phyloP scores from a whole-genome alignment of 805 yeast species.

The Myxozyma geophila region DNA sequence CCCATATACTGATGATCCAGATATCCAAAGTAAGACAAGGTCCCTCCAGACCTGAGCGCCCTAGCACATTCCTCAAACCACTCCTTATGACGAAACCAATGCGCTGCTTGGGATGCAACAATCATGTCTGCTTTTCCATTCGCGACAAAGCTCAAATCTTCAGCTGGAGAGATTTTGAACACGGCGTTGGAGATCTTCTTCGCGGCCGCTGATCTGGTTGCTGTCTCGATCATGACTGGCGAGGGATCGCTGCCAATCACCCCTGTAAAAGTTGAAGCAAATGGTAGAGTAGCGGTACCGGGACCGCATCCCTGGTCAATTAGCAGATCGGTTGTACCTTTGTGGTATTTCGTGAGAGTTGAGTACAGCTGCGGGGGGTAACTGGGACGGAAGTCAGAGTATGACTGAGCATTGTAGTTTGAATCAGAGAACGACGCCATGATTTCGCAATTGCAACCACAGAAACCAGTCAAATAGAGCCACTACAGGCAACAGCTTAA shows the following conservation, averaged over 20 bases:
- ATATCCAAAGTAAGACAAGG: conserved; percentile 79
- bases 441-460: background rate
- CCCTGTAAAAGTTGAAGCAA: conserved; percentile 51
- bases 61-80: conserved; percentile 58
- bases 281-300: conserved; percentile 68
- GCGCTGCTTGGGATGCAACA: conserved; percentile 84
- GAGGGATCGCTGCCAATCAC: conserved; percentile 71
- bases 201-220: conserved; percentile 43
- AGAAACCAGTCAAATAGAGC: background rate
- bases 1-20: conserved; percentile 67
- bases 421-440: conserved; percentile 30
- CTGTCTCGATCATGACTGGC: conserved; percentile 57
- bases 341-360: conserved; percentile 51
- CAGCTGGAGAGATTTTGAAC: conserved; percentile 31
- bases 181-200: conserved; percentile 30
- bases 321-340: conserved; percentile 45
- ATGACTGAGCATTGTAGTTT: conserved; percentile 41
- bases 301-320: conserved; percentile 83
- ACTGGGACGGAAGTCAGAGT: conserved; percentile 65
- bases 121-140: conserved; percentile 60
- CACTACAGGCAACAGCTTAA: background rate
- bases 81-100: conserved; percentile 70
- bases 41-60: conserved; percentile 63
- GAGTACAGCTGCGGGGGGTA: conserved; percentile 62
- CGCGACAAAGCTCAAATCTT: conserved; percentile 33